Evolutionary conservation across 2,329 filamentous ascomycete species (phyloP).

Genomic region (Apiospora kogelbergensis): DNA sequence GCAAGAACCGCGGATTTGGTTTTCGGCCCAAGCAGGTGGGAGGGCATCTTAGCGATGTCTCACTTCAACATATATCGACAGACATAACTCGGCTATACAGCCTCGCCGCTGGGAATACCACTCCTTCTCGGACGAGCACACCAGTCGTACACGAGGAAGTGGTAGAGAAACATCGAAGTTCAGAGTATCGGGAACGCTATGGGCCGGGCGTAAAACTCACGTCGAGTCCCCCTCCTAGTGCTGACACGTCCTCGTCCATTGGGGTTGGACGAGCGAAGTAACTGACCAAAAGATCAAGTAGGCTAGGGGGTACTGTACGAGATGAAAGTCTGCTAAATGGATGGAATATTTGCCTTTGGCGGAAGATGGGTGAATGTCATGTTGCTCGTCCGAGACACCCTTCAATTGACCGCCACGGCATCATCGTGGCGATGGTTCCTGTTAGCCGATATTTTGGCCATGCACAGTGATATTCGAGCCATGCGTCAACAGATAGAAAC

Average conservation of each 20-base stretch:
- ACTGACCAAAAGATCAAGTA: no score
- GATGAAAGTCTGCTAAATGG: no score
- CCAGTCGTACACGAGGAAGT: no score
- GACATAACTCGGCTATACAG: background rate
- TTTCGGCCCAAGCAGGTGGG: background rate
- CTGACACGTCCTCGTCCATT: no score
- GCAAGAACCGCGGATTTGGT: background rate
- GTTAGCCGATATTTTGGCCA: no score
- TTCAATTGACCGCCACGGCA: no score
- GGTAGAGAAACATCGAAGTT: background rate
- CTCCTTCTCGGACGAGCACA: background rate
- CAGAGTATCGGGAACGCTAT: constrained; percentile 1
- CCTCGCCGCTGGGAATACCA: background rate
- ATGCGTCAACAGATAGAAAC: background rate
- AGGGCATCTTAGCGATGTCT: background rate
- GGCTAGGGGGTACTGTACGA: no score
- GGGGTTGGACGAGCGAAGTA: no score
- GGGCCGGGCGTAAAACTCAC: background rate
- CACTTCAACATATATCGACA: background rate
- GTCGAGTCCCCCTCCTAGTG: background rate
- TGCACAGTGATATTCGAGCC: background rate
- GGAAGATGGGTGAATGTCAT: no score
- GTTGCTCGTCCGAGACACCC: no score
- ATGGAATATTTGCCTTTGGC: no score
- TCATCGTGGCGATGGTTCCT: no score